phyloP scores from a whole-genome alignment of 2,329 filamentous ascomycete genomes.

The Pyricularia sp. region DNA sequence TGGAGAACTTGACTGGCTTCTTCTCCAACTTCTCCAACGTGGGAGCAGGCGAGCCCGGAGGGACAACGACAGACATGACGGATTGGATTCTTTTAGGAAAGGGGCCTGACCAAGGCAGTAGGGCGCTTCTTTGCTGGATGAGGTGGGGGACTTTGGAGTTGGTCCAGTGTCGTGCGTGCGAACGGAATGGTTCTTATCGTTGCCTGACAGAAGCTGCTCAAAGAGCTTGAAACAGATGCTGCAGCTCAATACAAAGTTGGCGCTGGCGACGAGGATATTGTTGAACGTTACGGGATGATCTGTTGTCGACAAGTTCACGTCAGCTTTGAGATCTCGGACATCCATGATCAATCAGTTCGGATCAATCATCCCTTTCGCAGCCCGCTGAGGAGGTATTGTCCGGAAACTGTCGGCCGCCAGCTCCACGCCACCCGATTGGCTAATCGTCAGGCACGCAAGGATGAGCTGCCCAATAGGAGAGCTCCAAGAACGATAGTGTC shows the following conservation, averaged over 20 bases:
- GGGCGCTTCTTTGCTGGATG: constrained; percentile 65
- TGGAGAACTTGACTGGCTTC: constrained; percentile 99
- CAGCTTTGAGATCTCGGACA: background rate
- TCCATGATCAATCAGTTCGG: background rate
- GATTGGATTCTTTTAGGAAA: constrained; percentile 26
- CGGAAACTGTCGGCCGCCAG: background rate
- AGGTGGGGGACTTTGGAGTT: constrained; percentile 4
- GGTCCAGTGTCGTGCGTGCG: constrained; percentile 5
- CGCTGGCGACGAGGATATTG: background rate
- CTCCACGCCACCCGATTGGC: background rate
- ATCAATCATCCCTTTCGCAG: no score
- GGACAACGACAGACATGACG: constrained; percentile 49
- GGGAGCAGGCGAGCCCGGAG: constrained; percentile 31
- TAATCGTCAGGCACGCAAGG: background rate
- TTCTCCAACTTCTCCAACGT: constrained; percentile 61
- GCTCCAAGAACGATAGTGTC: background rate
- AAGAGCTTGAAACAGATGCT: background rate
- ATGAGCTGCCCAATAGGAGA: background rate
- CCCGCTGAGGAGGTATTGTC: background rate
- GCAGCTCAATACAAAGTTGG: background rate
- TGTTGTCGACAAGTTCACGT: background rate
- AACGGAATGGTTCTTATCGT: background rate
- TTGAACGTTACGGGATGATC: background rate
- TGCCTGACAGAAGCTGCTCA: background rate
- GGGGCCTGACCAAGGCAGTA: constrained; percentile 98